These are phyloP conservation scores for Apiospora phragmitis DNA, from an alignment of 2,329 filamentous ascomycete genomes.

Conservation along the genomic window DNA sequence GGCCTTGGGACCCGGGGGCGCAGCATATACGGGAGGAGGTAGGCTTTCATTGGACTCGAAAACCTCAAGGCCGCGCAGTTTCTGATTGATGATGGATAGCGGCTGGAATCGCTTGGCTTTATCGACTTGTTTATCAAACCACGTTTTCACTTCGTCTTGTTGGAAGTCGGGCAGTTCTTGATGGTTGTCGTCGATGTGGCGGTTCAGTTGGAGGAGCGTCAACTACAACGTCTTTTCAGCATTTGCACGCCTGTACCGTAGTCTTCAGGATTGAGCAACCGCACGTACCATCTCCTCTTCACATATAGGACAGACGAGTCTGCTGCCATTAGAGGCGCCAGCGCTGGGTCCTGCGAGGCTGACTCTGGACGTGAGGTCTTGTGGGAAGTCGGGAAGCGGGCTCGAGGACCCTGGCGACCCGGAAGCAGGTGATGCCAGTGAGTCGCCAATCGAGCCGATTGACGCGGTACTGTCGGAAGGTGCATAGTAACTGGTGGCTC, in stretches of 20 bases:
- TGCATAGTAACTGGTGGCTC: constrained; percentile 50
- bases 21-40: constrained; percentile 27
- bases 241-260: background rate
- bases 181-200: constrained; percentile 82
- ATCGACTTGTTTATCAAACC: constrained; percentile 92
- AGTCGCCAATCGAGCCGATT: constrained; percentile 62
- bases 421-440: constrained; percentile 59
- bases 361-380: constrained; percentile 81
- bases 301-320: constrained; percentile 94
- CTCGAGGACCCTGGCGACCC: constrained; percentile 43
- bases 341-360: constrained; percentile 61
- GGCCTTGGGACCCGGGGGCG: constrained; percentile 36
- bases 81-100: constrained; percentile 87
- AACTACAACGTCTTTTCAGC: constrained; percentile 54
- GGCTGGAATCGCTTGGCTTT: constrained; percentile 94
- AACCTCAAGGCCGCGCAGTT: constrained; percentile 86
- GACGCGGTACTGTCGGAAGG: constrained; percentile 74
- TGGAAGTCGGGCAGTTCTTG: constrained; percentile 85
- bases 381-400: constrained; percentile 68
- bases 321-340: constrained; percentile 57
- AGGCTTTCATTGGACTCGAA: constrained; percentile 86
- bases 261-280: constrained; percentile 21
- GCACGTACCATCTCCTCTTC: constrained; percentile 86
- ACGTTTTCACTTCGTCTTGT: constrained; percentile 93
- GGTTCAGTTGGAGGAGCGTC: constrained; percentile 89